These are phyloP conservation scores for Albifimbria verrucaria DNA, from an alignment of 2,329 filamentous ascomycete genomes.

Conservation along the genomic window DNA sequence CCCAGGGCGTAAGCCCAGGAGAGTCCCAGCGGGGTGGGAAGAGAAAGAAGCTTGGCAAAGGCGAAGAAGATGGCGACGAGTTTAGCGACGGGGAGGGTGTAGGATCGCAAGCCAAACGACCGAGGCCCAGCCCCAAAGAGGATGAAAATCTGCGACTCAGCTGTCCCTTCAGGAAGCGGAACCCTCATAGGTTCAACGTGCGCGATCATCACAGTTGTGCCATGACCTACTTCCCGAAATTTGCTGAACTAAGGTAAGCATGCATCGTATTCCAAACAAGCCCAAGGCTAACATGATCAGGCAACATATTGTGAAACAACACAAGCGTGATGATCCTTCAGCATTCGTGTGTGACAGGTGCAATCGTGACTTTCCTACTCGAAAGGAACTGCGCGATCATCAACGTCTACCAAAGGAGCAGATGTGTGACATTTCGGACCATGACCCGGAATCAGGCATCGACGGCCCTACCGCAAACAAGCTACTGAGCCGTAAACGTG, in stretches of 20 bases:
- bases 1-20: constrained; percentile 18
- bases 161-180: constrained; percentile 42
- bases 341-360: constrained; percentile 38
- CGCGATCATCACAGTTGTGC: constrained; percentile 42
- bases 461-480: constrained; percentile 37
- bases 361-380: constrained; percentile 33
- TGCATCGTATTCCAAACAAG: background rate
- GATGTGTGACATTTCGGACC: constrained; percentile 38
- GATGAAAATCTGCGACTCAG: constrained; percentile 37
- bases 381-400: constrained; percentile 36
- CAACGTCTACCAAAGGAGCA: constrained; percentile 36
- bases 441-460: constrained; percentile 37
- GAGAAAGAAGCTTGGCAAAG: constrained; percentile 29
- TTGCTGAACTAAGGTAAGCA: constrained; percentile 35
- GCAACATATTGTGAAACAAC: constrained; percentile 41
- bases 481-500: constrained; percentile 35
- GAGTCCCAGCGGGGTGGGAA: constrained; percentile 24
- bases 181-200: constrained; percentile 42
- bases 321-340: constrained; percentile 37
- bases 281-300: constrained; percentile 17
- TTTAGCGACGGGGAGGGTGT: constrained; percentile 31
- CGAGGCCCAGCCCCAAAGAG: constrained; percentile 27
- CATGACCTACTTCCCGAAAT: constrained; percentile 39
- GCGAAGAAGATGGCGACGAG: constrained; percentile 30
- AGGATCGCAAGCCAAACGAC: constrained; percentile 25